Percentiles rank a stretch among this genome's conserved stretches.
These are phyloP conservation scores for Boletus tomentosulus DNA, from an alignment of 768 basidiomycete genomes.

Conservation along the genomic window DNA sequence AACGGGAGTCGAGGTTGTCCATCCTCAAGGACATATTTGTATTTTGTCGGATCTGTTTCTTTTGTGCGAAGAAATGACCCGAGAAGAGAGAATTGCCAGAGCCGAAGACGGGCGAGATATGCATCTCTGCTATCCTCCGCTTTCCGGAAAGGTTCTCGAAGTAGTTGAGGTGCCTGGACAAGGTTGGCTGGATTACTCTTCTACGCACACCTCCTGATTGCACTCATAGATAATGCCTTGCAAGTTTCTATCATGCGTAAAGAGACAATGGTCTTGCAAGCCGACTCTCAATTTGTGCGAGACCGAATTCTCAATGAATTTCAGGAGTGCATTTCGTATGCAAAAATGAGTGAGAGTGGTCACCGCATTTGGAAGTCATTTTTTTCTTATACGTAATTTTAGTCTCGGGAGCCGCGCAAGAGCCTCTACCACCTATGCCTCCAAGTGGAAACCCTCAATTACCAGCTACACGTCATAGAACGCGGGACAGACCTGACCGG, in stretches of 20 bases:
- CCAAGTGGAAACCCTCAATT: conserved; percentile 35
- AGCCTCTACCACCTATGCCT: conserved; percentile 66
- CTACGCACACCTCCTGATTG: conserved; percentile 11
- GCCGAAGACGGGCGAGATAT: conserved; percentile 69
- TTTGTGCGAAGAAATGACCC: conserved; percentile 79
- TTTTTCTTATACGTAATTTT: conserved; percentile 5
- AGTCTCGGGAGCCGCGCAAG: conserved; percentile 60
- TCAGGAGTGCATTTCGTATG: conserved; percentile 81
- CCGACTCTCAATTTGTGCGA: conserved; percentile 52
- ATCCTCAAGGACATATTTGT: conserved; percentile 76
- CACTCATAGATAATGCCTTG: conserved; percentile 57
- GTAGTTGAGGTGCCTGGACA: conserved; percentile 58
- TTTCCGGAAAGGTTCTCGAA: conserved; percentile 89
- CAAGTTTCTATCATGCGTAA: conserved; percentile 84
- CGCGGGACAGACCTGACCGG: conserved; percentile 21
- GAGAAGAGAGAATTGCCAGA: conserved; percentile 51
- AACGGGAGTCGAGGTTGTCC: conserved; percentile 71
- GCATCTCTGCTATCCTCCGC: conserved; percentile 91
- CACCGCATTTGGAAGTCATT: background rate
- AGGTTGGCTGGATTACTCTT: conserved; percentile 40
- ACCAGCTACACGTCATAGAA: conserved; percentile 5
- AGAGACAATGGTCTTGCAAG: conserved; percentile 70
- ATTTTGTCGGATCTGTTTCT: conserved; percentile 92
- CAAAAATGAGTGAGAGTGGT: conserved; percentile 54
- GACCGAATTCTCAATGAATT: conserved; percentile 68